Conservation (phyloP, 2,329 filamentous ascomycete genomes). For the Myriosclerotinia curreyana region DNA sequence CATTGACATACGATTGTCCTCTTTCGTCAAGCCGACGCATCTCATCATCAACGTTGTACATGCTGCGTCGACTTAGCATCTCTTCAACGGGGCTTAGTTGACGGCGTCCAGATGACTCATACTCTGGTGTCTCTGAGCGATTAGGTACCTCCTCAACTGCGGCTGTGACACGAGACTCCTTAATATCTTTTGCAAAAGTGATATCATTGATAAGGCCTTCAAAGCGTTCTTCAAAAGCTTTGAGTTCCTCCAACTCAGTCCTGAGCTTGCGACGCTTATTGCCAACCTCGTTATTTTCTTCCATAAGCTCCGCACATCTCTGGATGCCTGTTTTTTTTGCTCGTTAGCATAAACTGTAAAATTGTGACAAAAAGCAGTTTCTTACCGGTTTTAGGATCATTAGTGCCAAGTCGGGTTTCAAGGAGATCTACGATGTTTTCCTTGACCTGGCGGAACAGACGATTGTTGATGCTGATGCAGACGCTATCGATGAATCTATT, state of each 20-base stretch:
- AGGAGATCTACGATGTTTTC: constrained; percentile 23
- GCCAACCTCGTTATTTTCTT: not conserved
- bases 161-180: too few species aligned
- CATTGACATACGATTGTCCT: not conserved
- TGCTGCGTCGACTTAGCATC: not conserved
- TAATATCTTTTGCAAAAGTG: not conserved
- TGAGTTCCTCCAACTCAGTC: not conserved
- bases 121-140: not conserved
- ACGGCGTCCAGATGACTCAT: not conserved
- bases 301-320: too few species aligned
- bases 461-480: constrained; percentile 27
- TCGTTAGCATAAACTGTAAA: not conserved
- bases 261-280: not conserved
- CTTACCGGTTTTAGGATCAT: constrained; percentile 24
- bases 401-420: constrained; percentile 24
- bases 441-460: constrained; percentile 22
- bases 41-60: not conserved
- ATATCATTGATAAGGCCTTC: not conserved
- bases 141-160: not conserved
- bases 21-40: not conserved
- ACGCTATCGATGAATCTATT: constrained; percentile 58
- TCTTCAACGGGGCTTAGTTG: not conserved
- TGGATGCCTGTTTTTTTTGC: not conserved
- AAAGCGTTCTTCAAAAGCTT: not conserved
- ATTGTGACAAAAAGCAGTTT: not conserved